A percentile compares a stretch with the other conserved stretches of the same genome.
Conservation (phyloP, 2,329 filamentous ascomycete species). For the Ascochyta fabae region DNA sequence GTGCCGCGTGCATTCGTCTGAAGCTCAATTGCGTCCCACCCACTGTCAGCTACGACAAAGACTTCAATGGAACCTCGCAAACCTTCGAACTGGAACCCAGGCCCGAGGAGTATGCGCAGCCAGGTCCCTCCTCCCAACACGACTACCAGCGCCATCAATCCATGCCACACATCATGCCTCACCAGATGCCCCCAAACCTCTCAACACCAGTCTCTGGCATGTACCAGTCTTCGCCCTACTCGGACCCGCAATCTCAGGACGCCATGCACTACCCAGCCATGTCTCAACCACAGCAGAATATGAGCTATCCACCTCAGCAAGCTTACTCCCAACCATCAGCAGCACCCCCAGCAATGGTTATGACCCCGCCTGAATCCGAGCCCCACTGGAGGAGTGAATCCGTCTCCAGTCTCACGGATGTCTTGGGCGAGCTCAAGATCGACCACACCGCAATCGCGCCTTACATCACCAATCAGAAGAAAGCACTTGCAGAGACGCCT, state of each 20-base stretch:
- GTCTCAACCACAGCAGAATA: slow-evolving; percentile 43
- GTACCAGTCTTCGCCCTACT: slow-evolving; percentile 47
- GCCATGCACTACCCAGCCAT: slow-evolving; percentile 47
- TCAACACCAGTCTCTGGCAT: slow-evolving; percentile 41
- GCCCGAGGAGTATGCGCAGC: slow-evolving; percentile 48
- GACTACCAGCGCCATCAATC: slow-evolving; percentile 48
- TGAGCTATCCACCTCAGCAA: slow-evolving; percentile 44
- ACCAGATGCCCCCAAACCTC: slow-evolving; percentile 39
- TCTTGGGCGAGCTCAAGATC: slow-evolving; percentile 85
- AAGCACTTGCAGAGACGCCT: slow-evolving; percentile 63
- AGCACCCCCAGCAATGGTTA: slow-evolving; percentile 33
- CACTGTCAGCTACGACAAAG: slow-evolving; percentile 76
- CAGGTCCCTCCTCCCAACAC: slow-evolving; percentile 48
- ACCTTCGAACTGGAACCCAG: slow-evolving; percentile 51
- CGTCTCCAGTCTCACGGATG: slow-evolving; percentile 74
- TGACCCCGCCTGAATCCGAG: slow-evolving; percentile 59
- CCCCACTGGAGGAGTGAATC: slow-evolving; percentile 46
- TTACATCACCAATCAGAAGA: slow-evolving; percentile 75
- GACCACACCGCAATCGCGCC: slow-evolving; percentile 86
- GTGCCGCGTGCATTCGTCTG: slow-evolving; percentile 87
- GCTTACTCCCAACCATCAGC: slow-evolving; percentile 41
- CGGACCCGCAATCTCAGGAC: slow-evolving; percentile 43
- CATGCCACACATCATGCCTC: slow-evolving; percentile 39
- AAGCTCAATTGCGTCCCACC: slow-evolving; percentile 94
- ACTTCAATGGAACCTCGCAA: slow-evolving; percentile 51